Conservation (phyloP, 1,284 basidiomycete genomes). For the Ustilago bromivora region DNA sequence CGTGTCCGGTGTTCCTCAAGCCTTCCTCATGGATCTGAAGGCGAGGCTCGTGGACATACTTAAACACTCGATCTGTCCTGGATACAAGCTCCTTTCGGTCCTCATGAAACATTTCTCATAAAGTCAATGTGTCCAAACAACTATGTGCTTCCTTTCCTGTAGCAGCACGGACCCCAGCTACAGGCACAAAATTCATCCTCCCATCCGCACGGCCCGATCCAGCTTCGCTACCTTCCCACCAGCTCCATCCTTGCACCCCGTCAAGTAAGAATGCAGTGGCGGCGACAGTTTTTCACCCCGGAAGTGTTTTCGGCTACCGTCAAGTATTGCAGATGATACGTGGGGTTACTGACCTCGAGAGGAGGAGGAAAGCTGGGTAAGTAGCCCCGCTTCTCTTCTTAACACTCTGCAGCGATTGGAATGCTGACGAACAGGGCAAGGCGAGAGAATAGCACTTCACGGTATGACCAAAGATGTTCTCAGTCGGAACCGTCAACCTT, state of each 20-base stretch:
- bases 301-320: constrained; percentile 21
- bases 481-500: constrained; percentile 13
- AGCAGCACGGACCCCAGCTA: constrained; percentile 7
- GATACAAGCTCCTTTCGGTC: too few species aligned
- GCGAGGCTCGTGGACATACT: too few species aligned
- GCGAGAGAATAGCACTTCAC: constrained; percentile 13
- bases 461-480: constrained; percentile 8
- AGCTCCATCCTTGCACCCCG: background rate
- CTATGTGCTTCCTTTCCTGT: constrained; percentile 21
- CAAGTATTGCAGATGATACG: constrained; percentile 30
- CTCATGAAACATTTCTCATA: too few species aligned
- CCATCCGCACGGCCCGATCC: constrained; percentile 23
- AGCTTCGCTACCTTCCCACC: constrained; percentile 19
- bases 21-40: too few species aligned
- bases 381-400: too few species aligned
- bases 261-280: constrained; percentile 4
- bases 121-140: background rate
- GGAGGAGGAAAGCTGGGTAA: too few species aligned
- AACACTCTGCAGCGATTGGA: too few species aligned
- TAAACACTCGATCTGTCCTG: too few species aligned
- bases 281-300: constrained; percentile 24
- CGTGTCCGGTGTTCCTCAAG: too few species aligned
- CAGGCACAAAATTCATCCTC: constrained; percentile 23
- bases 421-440: background rate
- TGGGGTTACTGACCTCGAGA: too few species aligned